A percentile compares a stretch with the other conserved stretches of the same genome.
These are phyloP conservation scores for Pythium sp. DNA, from an alignment of 352 stramenopile species.

Conservation along the genomic window DNA sequence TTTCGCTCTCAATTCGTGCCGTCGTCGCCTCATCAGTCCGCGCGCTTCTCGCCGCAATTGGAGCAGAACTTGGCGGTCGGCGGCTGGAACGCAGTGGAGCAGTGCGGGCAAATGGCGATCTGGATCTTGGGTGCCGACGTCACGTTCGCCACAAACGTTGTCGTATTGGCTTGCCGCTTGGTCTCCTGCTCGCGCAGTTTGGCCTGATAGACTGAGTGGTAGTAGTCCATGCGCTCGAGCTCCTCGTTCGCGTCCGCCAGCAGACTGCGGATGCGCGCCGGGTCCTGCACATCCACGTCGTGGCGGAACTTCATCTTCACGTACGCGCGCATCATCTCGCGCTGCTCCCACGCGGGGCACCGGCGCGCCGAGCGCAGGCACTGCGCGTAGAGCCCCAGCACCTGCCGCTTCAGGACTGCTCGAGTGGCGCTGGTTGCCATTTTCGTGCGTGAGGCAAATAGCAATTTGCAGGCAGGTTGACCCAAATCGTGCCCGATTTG, in stretches of 20 bases:
- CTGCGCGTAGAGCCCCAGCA: slow-evolving; percentile 63
- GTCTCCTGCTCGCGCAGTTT: slow-evolving; percentile 40
- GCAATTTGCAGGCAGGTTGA: too few species aligned
- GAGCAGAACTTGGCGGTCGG: slow-evolving; percentile 69
- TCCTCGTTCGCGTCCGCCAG: slow-evolving; percentile 69
- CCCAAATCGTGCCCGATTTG: too few species aligned
- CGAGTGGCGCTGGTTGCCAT: not conserved
- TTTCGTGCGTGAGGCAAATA: too few species aligned
- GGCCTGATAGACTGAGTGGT: slow-evolving; percentile 74
- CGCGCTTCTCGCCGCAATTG: slow-evolving; percentile 62
- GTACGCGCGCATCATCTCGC: slow-evolving; percentile 83
- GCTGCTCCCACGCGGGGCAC: slow-evolving; percentile 78
- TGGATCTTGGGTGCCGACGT: not conserved
- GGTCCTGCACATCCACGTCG: slow-evolving; percentile 47
- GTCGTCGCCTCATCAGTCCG: not conserved
- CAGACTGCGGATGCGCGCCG: slow-evolving; percentile 47
- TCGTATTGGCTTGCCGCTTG: slow-evolving; percentile 9
- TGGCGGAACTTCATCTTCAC: slow-evolving; percentile 76
- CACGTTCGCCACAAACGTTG: not conserved
- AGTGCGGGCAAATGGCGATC: slow-evolving; percentile 34
- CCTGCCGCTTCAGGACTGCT: slow-evolving; percentile 21
- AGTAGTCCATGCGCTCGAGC: slow-evolving; percentile 85
- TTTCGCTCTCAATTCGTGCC: not conserved
- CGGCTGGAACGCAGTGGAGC: slow-evolving; percentile 39
- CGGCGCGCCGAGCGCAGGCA: slow-evolving; percentile 72